Evolutionary conservation across 257 asterid genomes (phyloP), one percentile per base, ranked within the genome.

Genomic region (Ehretia macrophylla): DNA sequence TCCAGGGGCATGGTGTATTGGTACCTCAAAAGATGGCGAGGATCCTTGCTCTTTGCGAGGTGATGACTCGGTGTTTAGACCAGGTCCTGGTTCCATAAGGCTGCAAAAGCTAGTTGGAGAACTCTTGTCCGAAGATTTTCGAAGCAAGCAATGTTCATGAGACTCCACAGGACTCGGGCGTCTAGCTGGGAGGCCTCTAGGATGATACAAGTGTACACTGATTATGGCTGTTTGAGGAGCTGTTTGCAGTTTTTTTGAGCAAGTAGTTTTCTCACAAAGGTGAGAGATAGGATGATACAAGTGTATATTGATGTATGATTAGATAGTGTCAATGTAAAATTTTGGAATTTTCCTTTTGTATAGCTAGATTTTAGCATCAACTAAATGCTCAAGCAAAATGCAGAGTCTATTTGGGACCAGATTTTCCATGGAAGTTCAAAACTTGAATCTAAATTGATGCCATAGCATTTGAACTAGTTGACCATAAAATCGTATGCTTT

Each of bases 1-100:
- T 12, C 87, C 81, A 0, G 99, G 99, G 32, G 96, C 88, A 0
- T 93, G 99, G 99, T 89, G 99, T 38, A 47, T 77, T 10, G 96
- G 96, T 16, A 81, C 77, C 82, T 73, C 85, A 13, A 86, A 72
- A 55, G 77, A 68, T 12, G 88, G 82, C 71, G 79, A 75, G 0
- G 97, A 87, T 64, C 94, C 96, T n/a, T 93, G 99, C 71, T 54
- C 68, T 1, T 18, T 72, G 58, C 55, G 82, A 5, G 99, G 97
- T 5, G 83, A 89, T 39, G 94, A 85, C 53, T 81, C 95, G 0
- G 85, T 80, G 54, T 75, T 93, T 19, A 72, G 72, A 61, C 90
- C 97, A 14, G 94, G 99, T 8, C 87, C 83, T 0, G 97, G 96
- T 10, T 94, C 97, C 0, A 65, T 68, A 67, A 89, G 97, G 79